Evolutionary conservation across 306 rosid genomes (phyloP).

Genomic region (Medicago truncatula): MtrunA17r5.0-ANR NC_053045.1:59309001-59309500

Average conservation of each 20-base stretch:
- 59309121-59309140: not conserved
- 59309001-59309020: slow-evolving; percentile 3
- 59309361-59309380: not conserved
- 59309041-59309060: not conserved
- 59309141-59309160: not conserved
- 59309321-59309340: not conserved
- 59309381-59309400: not conserved
- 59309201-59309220: not conserved
- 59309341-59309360: slow-evolving; percentile 2
- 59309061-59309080: not conserved
- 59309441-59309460: not conserved
- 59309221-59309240: not conserved
- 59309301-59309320: not conserved
- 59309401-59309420: not conserved
- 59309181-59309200: not conserved
- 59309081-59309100: not conserved
- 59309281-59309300: slow-evolving; percentile 4
- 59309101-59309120: not conserved
- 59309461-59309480: slow-evolving; percentile 19
- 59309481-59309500: slow-evolving; percentile 31
- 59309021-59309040: not conserved
- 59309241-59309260: not conserved
- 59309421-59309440: not conserved
- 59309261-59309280: not conserved
- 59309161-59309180: not conserved